phyloP scores from a whole-genome alignment of 2,329 filamentous ascomycete genomes.

The Ophiocordyceps camponoti-saundersi region DNA sequence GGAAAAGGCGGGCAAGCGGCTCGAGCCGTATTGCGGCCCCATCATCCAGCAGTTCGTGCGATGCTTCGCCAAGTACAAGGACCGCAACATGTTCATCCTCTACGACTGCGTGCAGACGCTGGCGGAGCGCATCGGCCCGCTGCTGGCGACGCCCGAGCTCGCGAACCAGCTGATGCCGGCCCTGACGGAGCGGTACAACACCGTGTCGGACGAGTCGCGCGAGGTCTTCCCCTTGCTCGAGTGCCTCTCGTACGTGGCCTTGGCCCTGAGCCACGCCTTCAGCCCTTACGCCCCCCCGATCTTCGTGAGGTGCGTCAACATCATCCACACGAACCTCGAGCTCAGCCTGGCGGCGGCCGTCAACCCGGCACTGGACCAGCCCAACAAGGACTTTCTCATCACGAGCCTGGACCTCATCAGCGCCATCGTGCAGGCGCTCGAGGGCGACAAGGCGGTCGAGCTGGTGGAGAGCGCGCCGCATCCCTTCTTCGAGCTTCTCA shows the following conservation, averaged over 20 bases:
- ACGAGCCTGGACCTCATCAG: conserved; percentile 89
- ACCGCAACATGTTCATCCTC: conserved; percentile 95
- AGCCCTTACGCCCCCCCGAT: conserved; percentile 73
- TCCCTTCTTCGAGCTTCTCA: conserved; percentile 77
- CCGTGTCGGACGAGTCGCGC: conserved; percentile 71
- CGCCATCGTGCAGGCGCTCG: conserved; percentile 80
- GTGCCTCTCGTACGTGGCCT: conserved; percentile 85
- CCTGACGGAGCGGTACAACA: conserved; percentile 74
- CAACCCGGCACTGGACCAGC: conserved; percentile 54
- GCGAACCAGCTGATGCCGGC: conserved; percentile 82
- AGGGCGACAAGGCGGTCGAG: conserved; percentile 53
- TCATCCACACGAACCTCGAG: conserved; percentile 84
- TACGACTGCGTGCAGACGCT: conserved; percentile 98
- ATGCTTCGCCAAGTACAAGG: conserved; percentile 93
- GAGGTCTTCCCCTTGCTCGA: conserved; percentile 94
- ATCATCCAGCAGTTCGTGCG: conserved; percentile 85
- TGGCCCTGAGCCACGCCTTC: conserved; percentile 68
- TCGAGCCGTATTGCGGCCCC: conserved; percentile 73
- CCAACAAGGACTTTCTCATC: conserved; percentile 93
- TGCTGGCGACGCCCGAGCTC: conserved; percentile 66
- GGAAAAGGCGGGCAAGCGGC: conserved; percentile 68
- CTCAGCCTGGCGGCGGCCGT: conserved; percentile 54
- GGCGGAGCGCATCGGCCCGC: conserved; percentile 74
- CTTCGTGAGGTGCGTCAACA: conserved; percentile 73
- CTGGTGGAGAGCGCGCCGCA: conserved; percentile 62